These are phyloP conservation scores for Fusarium tricinctum DNA, from an alignment of 2,329 filamentous ascomycete genomes.

Conservation along the genomic window DNA sequence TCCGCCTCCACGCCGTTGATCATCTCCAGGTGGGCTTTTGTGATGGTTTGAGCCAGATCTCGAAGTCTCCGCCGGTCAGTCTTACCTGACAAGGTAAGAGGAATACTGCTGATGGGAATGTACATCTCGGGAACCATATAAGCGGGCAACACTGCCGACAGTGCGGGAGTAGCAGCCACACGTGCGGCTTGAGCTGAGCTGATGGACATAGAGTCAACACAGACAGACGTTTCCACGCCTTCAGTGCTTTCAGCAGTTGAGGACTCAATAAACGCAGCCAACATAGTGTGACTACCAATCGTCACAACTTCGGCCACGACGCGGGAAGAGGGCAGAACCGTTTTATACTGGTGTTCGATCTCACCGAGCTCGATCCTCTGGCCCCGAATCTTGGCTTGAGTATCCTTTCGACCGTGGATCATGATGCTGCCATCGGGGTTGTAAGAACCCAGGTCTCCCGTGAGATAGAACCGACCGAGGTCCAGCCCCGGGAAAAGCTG, in stretches of 20 bases:
- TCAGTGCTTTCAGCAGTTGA: not conserved
- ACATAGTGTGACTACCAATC: not conserved
- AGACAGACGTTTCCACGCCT: not conserved
- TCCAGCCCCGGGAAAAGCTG: not conserved
- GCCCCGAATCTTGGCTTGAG: slow-evolving; percentile 21
- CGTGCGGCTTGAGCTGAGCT: slow-evolving; percentile 1
- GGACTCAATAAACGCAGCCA: slow-evolving; percentile 3
- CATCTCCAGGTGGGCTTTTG: not conserved
- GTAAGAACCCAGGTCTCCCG: not conserved
- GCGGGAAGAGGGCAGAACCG: slow-evolving; percentile 16
- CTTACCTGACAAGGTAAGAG: slow-evolving; percentile 2
- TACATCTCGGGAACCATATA: slow-evolving; percentile 9
- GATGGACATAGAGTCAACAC: not conserved
- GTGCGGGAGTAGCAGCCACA: not conserved
- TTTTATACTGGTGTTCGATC: slow-evolving; percentile 26
- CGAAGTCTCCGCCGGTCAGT: not conserved
- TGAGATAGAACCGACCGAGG: slow-evolving; percentile 3
- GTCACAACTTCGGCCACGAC: slow-evolving; percentile 4
- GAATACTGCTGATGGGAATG: not conserved
- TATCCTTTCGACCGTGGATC: not conserved
- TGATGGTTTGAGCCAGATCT: slow-evolving; percentile 2
- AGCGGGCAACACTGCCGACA: not conserved
- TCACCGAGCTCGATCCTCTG: slow-evolving; percentile 30
- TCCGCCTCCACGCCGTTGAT: not conserved
- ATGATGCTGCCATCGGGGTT: slow-evolving; percentile 4